Evolutionary conservation across 2,329 filamentous ascomycete genomes (phyloP), one percentile per base, ranked within the genome.

Genomic region (Phaeosphaeria sp.): DNA sequence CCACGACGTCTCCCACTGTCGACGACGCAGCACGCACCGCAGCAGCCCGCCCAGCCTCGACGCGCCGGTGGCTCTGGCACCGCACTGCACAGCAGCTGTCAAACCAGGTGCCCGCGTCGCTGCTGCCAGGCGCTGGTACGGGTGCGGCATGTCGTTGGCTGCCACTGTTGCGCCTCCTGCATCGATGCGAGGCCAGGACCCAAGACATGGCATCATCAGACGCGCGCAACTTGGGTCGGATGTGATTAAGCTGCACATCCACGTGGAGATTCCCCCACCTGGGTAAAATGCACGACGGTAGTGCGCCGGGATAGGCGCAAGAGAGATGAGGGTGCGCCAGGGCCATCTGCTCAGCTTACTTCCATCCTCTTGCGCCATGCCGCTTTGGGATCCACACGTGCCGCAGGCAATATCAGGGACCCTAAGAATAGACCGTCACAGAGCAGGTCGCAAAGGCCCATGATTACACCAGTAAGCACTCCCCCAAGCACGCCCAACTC

Each of bases 201-300:
- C 40, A 30, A 27, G 46, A 42, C 40, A 30, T 54, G 36, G 44
- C 51, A 54, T 54, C 49, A 48, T 51, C 54, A 49, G 24, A 52
- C 55, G 45, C 49, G 49, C 45, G 55, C 39, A 52, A 48, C 24
- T n/a, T 44, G 33, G 49, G 40, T 44, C 49, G 57, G 39, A 49
- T 53, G 57, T 52, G 54, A 49, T 55, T 56, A 55, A 60, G 56
- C 57, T 62, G 60, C 57, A 46, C 56, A 59, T 63, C 74, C 73
- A 76, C 74, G 74, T 76, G 73, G 74, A 61, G 60, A 74, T 71
- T 61, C 64, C 63, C 65, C 60, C 62, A 36, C 49, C 62, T 64
- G 64, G 67, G 65, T 30, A 60, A 51, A 56, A 53, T 59, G 56
- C 60, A 61, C 67, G 59, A 69, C 61, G 39, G 57, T 48, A 30